Conservation (phyloP, 371 early-diverging fungal genomes). For the Zychaea mexicana region DNA sequence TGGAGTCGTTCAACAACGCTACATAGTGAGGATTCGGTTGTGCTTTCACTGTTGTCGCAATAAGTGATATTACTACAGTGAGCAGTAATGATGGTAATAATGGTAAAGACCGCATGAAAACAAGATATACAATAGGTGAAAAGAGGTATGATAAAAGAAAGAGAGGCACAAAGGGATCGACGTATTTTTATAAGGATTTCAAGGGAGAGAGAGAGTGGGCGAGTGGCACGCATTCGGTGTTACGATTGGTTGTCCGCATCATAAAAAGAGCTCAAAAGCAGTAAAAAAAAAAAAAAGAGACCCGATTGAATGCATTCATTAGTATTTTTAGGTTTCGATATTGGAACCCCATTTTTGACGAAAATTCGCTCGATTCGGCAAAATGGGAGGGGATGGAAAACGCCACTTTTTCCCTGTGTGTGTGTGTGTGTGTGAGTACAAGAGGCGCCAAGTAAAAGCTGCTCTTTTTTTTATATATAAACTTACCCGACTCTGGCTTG, state of each 20-base stretch:
- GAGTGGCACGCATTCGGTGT: background rate
- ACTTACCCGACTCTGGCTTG: no score
- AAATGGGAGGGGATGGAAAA: background rate
- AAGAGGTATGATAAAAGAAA: background rate
- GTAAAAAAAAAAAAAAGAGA: background rate
- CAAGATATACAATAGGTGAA: no score
- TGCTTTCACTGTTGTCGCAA: background rate
- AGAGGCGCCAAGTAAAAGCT: no score
- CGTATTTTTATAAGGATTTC: background rate
- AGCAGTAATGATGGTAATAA: background rate
- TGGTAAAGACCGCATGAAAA: no score
- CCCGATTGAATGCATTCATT: no score
- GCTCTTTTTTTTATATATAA: no score
- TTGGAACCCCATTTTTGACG: background rate
- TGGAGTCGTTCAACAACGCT: conserved; percentile 42
- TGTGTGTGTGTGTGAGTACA: no score
- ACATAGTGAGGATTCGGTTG: conserved; percentile 23
- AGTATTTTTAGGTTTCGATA: background rate
- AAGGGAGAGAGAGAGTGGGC: background rate
- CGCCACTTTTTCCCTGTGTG: no score
- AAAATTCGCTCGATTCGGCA: background rate
- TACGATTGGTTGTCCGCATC: background rate
- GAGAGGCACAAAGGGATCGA: background rate
- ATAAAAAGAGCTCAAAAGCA: background rate
- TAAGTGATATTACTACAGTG: background rate